Evolutionary conservation across 2,329 filamentous ascomycete genomes (phyloP), one percentile per base, ranked within the genome.

Genomic region (Cercospora brassicicola): DNA sequence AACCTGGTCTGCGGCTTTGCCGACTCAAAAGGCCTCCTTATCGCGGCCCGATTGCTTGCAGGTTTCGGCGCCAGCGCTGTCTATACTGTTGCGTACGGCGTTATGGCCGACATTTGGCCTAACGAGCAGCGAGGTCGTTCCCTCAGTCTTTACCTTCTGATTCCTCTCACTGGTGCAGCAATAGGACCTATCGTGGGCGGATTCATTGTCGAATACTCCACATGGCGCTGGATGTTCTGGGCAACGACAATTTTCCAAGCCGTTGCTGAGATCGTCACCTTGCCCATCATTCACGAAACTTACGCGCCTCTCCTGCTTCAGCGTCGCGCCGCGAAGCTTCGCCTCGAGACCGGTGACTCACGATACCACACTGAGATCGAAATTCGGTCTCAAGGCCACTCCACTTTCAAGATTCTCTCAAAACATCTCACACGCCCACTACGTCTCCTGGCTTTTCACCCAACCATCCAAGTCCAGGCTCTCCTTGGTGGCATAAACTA

Each of bases 341-440:
- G 80, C 4, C 77, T 77, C 28, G 73, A 79, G 36, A 81, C 77
- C 4, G 79, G 77, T 28, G 78, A 83, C 64, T 9, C 72, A 1
- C 71, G 75, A 9, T 80, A 80, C 57, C 20, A 92, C 56, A 94
- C 92, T 0, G 91, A 64, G 1, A 59, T 57, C n/a, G 70, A 69
- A 51, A 45, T n/a, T n/a, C 36, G 65, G 20, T 62, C 65, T 2
- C 60, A 70, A 56, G 62, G 45, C 11, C 62, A 64, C 5, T 31
- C 26, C 13, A 31, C 65, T 11, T 15, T 55, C 13, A 23, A 36
- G 1, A 78, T 5, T 79, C 79, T 76, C 1, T 42, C 26, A 5
- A 33, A n/a, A 60, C 80, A 81, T 15, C 73, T 87, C 20, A 77
- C 81, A 1, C 81, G 87, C 0, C 70, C 73, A 9, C 28, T 74